Evolutionary conservation across 495 filamentous ascomycete species (phyloP), one percentile per base, ranked within the genome.

Genomic region (Pyrenopolyporus hunteri): DNA sequence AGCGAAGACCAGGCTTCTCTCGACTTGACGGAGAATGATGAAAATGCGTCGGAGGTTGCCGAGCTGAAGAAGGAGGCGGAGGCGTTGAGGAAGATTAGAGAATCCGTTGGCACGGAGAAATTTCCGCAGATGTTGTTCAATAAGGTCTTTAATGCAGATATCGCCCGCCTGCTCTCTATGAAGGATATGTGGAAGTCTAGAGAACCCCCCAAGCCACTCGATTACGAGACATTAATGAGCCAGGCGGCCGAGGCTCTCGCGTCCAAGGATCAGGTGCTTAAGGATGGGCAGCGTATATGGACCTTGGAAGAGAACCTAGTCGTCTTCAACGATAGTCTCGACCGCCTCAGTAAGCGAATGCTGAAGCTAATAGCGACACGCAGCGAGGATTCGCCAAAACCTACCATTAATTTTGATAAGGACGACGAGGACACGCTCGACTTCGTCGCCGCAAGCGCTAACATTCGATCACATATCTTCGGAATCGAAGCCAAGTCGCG

Each of bases 111-210:
- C 13, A 90, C 88, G 0, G 78, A 84, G 4, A 83, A 89, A n/a
- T 97, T 97, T 59, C 74, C 86, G 7, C 79, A 85, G 42, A 85
- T 89, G 66, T 83, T 99, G 0, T 99, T 98, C 70, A 81, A 93
- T 44, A 99, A 97, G 70, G 92, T 99, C 3, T 99, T 92, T 75
- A 85, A 84, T 40, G 82, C 87, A 22, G 94, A 99, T 66, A 91
- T 98, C 40, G 78, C 88, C 33, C 86, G 93, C 6, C 70, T 98
- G 48, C 81, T 87, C n/a, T 87, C 83, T 3, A 93, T 96, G 90
- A 89, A 93, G 61, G 93, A 94, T 50, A 95, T 97, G 92, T 99
- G 95, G 95, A 96, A 93, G 76, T 83, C 82, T 10, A 81, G 91
- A 37, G 83, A 83, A 58, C 81, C 86, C 1, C 94, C 95, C 13